Percentiles rank a stretch among this genome's conserved stretches.
phyloP scores from a whole-genome alignment of 1,284 basidiomycete species.

The Malassezia sympodialis region DNA sequence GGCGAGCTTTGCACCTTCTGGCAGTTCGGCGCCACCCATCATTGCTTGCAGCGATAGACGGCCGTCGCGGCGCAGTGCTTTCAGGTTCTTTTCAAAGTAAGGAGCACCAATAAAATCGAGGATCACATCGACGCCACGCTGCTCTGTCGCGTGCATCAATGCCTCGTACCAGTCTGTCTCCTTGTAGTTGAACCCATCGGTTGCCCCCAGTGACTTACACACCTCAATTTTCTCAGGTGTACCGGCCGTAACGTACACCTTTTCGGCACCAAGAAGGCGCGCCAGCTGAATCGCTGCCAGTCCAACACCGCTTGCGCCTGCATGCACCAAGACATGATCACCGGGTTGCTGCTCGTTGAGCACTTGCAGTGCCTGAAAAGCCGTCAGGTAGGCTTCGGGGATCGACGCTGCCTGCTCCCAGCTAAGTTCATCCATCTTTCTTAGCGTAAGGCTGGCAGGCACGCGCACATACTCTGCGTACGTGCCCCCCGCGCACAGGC shows the following conservation, averaged over 20 bases:
- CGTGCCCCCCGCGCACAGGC: conserved; percentile 63
- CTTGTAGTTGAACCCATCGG: conserved; percentile 71
- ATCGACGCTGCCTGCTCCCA: conserved; percentile 60
- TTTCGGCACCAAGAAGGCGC: conserved; percentile 57
- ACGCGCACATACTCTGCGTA: conserved; percentile 79
- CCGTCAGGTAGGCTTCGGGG: conserved; percentile 40
- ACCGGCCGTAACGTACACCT: conserved; percentile 60
- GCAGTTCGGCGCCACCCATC: conserved; percentile 61
- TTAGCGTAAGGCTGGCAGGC: conserved; percentile 60
- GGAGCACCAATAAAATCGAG: conserved; percentile 77
- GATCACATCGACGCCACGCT: conserved; percentile 59
- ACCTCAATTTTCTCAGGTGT: conserved; percentile 72
- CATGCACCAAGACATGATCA: conserved; percentile 74
- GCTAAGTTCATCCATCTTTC: conserved; percentile 65
- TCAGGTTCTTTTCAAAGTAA: conserved; percentile 75
- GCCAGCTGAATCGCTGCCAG: conserved; percentile 83
- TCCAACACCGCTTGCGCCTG: conserved; percentile 63
- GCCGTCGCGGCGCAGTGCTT: conserved; percentile 65
- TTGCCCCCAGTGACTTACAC: conserved; percentile 59
- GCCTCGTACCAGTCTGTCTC: conserved; percentile 65
- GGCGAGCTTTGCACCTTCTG: conserved; percentile 57
- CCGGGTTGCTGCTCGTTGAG: conserved; percentile 53
- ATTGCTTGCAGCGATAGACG: conserved; percentile 63
- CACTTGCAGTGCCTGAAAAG: conserved; percentile 35
- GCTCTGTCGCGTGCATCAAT: conserved; percentile 47